A percentile compares a stretch with the other conserved stretches of the same genome.
Evolutionary conservation across 1,284 basidiomycete genomes (phyloP).

Genomic region (Flammula alnicola): DNA sequence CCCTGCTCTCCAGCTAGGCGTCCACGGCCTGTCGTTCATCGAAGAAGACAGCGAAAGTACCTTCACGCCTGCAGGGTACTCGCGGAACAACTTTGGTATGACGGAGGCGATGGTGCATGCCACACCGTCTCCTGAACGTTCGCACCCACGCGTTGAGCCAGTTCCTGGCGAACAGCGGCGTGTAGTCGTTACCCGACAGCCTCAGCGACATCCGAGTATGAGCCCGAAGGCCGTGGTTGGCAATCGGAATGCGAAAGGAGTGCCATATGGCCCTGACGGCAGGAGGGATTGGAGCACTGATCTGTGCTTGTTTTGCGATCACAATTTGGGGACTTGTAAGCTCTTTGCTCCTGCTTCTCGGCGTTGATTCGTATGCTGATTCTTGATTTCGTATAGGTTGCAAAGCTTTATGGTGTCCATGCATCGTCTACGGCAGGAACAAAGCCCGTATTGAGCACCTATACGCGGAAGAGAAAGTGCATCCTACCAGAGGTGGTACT

Average conservation of each 20-base stretch:
- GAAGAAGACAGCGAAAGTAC: conserved; percentile 10
- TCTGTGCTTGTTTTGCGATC: conserved; percentile 20
- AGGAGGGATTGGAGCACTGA: conserved; percentile 21
- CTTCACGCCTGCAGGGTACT: background rate
- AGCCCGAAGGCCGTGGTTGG: background rate
- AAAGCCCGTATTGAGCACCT: conserved; percentile 41
- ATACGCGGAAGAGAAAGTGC: conserved; percentile 30
- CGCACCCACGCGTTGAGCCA: too few relatives aligned
- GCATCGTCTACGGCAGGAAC: conserved; percentile 40
- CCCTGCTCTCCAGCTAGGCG: conserved; percentile 5
- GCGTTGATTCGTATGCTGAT: conserved; percentile 2
- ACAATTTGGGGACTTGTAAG: conserved; percentile 20
- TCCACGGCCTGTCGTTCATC: conserved; percentile 13
- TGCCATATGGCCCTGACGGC: conserved; percentile 11
- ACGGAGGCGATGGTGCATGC: background rate
- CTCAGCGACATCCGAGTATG: background rate
- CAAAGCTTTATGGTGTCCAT: conserved; percentile 36
- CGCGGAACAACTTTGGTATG: background rate
- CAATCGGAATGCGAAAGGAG: conserved; percentile 13
- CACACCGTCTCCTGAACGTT: too few relatives aligned
- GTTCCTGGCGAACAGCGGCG: too few relatives aligned
- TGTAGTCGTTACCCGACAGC: conserved; percentile 1
- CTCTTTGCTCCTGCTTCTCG: background rate
- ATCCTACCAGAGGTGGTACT: conserved; percentile 27
- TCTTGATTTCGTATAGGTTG: conserved; percentile 20